A percentile compares a stretch with the other conserved stretches of the same genome.
phyloP scores from a whole-genome alignment of 2,329 filamentous ascomycete species.

The Aureobasidium sp. region DNA sequence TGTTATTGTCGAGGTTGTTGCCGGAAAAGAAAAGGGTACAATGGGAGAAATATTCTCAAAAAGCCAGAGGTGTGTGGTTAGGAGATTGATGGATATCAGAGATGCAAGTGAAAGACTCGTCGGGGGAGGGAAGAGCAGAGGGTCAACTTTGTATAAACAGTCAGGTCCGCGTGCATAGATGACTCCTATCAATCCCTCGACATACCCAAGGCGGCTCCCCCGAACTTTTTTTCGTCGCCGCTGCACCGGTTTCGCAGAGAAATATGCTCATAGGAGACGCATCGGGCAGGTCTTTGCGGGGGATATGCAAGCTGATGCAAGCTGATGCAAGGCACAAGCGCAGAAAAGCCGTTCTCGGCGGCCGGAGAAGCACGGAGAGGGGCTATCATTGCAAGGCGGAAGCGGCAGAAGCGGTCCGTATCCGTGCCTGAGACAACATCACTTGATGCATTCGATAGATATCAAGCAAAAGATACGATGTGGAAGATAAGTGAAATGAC shows the following conservation, averaged over 20 bases:
- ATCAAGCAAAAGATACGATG: conserved; percentile 8
- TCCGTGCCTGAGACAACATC: neutral
- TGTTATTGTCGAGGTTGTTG: neutral
- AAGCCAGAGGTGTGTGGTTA: neutral
- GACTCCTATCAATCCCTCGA: neutral
- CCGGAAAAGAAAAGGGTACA: too few species aligned
- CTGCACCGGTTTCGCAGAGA: neutral
- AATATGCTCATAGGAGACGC: neutral
- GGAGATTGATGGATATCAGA: neutral
- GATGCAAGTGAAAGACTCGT: neutral
- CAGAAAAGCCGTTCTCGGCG: neutral
- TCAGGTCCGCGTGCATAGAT: neutral
- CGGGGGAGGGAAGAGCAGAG: neutral
- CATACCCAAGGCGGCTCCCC: neutral
- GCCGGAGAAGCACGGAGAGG: too few species aligned
- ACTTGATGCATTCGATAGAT: neutral
- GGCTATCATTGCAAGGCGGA: too few species aligned
- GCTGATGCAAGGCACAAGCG: neutral
- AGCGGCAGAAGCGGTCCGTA: neutral
- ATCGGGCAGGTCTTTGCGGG: neutral
- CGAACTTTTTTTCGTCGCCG: neutral
- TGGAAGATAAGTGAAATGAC: neutral
- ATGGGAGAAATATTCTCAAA: neutral
- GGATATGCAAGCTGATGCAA: neutral
- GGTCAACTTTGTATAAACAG: neutral